Conservation (phyloP, 495 filamentous ascomycete species). For the Pseudoneurospora amorphoporcata region DNA sequence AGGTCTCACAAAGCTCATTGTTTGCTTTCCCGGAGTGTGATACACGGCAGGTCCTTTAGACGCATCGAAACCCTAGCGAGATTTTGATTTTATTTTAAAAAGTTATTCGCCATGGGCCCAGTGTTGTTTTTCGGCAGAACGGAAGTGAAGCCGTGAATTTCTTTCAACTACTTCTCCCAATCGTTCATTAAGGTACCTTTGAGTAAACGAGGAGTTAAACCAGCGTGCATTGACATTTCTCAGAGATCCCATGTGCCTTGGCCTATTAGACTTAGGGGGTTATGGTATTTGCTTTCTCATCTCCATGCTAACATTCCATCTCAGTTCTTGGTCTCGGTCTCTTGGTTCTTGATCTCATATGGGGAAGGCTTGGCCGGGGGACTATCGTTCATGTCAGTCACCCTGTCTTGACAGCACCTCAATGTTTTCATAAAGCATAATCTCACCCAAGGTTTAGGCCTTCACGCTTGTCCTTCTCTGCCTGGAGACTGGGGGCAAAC, state of each 20-base stretch:
- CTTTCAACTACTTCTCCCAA: not conserved
- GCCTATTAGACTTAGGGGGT: not conserved
- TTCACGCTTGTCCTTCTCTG: conserved; percentile 22
- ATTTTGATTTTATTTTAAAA: not conserved
- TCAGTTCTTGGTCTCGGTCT: not conserved
- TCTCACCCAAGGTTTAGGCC: conserved; percentile 7
- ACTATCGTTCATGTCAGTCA: not conserved
- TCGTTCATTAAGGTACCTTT: not conserved
- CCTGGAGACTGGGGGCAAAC: conserved; percentile 30
- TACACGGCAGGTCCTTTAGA: not conserved
- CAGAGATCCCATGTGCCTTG: not conserved
- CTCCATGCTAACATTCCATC: not conserved
- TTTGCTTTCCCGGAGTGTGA: not conserved
- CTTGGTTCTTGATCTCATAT: not conserved
- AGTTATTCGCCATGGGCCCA: not conserved
- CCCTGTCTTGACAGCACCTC: not conserved
- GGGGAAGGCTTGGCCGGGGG: not conserved
- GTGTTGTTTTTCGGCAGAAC: not conserved
- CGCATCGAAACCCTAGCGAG: not conserved
- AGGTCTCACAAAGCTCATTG: not conserved
- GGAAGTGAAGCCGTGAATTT: not conserved
- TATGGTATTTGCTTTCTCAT: not conserved
- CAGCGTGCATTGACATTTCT: not conserved
- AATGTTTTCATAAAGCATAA: not conserved
- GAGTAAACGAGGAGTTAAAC: not conserved